phyloP scores from a whole-genome alignment of 2,329 filamentous ascomycete species.

The Epichloe baconii region DNA sequence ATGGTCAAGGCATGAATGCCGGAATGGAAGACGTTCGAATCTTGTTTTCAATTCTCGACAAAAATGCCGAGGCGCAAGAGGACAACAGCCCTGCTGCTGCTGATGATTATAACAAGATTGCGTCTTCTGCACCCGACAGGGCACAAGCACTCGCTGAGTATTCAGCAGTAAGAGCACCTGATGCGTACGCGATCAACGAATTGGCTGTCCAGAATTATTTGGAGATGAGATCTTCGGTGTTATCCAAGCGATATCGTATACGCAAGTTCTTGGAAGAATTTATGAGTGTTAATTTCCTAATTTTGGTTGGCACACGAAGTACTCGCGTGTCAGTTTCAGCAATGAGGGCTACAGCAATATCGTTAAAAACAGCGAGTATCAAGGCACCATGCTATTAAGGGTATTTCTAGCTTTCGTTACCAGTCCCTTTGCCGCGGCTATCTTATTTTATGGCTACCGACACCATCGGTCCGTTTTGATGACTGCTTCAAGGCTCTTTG shows the following conservation, averaged over 20 bases:
- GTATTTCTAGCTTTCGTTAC: conserved; percentile 25
- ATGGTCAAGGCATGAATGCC: conserved; percentile 95
- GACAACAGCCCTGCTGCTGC: conserved; percentile 24
- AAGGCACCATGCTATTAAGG: conserved; percentile 47
- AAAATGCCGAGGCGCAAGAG: conserved; percentile 37
- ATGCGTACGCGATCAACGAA: conserved; percentile 84
- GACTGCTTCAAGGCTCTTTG: neutral
- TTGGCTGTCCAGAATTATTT: conserved; percentile 82
- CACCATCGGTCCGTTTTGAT: conserved; percentile 13
- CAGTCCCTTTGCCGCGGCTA: conserved; percentile 18
- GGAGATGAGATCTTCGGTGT: conserved; percentile 84
- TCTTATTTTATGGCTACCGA: conserved; percentile 14
- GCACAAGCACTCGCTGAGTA: conserved; percentile 61
- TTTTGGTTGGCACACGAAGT: conserved; percentile 84
- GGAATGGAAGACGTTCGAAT: conserved; percentile 88
- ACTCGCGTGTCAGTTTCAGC: conserved; percentile 82
- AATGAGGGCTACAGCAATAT: conserved; percentile 87
- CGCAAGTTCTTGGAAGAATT: conserved; percentile 81
- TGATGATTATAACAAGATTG: conserved; percentile 19
- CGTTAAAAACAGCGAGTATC: conserved; percentile 52
- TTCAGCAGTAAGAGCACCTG: conserved; percentile 56
- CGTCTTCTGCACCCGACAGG: conserved; percentile 41
- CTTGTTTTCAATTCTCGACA: conserved; percentile 71
- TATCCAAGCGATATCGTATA: conserved; percentile 61
- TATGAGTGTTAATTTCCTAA: conserved; percentile 58